phyloP scores from a whole-genome alignment of 306 rosid species.

The Psophocarpus tetragonolobus region DNA sequence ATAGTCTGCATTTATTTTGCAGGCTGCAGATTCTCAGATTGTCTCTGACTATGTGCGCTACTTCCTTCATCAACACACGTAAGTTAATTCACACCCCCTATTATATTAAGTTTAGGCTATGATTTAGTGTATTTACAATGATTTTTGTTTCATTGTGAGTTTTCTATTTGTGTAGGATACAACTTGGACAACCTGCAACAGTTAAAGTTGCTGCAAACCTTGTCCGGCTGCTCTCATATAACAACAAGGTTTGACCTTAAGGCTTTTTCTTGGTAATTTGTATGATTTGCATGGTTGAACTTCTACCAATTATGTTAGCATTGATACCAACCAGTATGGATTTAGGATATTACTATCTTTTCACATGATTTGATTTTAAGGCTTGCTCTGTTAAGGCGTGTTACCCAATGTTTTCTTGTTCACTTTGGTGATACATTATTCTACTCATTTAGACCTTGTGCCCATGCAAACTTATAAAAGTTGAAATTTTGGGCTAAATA shows the following conservation, averaged over 20 bases:
- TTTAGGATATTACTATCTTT: neutral
- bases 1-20: conserved; percentile 30
- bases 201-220: conserved; percentile 96
- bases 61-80: conserved; percentile 96
- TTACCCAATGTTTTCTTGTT: neutral
- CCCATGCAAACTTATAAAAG: neutral
- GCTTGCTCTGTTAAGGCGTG: neutral
- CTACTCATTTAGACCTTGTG: neutral
- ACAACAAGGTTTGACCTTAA: conserved; percentile 75
- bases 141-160: neutral
- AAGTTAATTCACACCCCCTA: conserved; percentile 33
- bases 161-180: conserved; percentile 61
- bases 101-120: neutral
- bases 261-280: neutral
- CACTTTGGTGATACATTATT: neutral
- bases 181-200: conserved; percentile 95
- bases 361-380: neutral
- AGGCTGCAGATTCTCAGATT: conserved; percentile 97
- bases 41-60: conserved; percentile 93
- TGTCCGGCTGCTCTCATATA: conserved; percentile 78
- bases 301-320: neutral
- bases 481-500: neutral
- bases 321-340: neutral
- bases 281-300: conserved; percentile 16
- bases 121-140: conserved; percentile 4